Percentiles rank a stretch among this genome's conserved stretches.
Evolutionary conservation across 116 monocot genomes (phyloP).

Genomic region (Iris pallida): DNA sequence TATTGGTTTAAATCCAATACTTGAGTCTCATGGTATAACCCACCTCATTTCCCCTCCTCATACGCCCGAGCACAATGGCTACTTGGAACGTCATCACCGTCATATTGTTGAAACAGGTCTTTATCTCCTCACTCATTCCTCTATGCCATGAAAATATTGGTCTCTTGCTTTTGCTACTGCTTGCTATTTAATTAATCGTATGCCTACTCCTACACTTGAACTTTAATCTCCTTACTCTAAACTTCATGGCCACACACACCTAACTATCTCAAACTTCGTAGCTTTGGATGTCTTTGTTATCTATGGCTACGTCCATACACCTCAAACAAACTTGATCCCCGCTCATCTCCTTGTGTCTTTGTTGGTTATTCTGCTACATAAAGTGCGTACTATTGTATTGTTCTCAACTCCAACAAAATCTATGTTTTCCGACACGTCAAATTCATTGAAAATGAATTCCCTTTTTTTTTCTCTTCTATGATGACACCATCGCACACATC

Average conservation of each 20-base stretch:
- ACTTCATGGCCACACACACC: not conserved
- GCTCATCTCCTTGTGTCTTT: not conserved
- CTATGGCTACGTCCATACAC: not conserved
- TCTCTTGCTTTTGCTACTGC: constrained; percentile 1
- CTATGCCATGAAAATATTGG: too few relatives aligned
- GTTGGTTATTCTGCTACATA: not conserved
- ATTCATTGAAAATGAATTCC: not conserved
- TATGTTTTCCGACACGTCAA: constrained; percentile 6
- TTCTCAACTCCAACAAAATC: not conserved
- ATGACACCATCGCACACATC: too few relatives aligned
- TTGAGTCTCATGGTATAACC: not conserved
- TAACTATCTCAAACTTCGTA: too few relatives aligned
- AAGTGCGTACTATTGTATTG: not conserved
- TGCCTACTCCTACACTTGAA: not conserved
- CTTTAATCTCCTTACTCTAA: not conserved
- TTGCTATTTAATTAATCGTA: not conserved
- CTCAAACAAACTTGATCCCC: not conserved
- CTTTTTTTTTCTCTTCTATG: not conserved
- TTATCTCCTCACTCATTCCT: not conserved
- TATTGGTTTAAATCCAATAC: not conserved
- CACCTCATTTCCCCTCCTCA: not conserved
- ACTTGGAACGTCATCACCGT: not conserved
- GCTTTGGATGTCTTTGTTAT: too few relatives aligned
- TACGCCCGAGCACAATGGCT: not conserved
- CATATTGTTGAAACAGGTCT: constrained; percentile 4